Evolutionary conservation across 495 filamentous ascomycete species (phyloP), one percentile per base, ranked within the genome.

Genomic region (Penicillium lividum): DNA sequence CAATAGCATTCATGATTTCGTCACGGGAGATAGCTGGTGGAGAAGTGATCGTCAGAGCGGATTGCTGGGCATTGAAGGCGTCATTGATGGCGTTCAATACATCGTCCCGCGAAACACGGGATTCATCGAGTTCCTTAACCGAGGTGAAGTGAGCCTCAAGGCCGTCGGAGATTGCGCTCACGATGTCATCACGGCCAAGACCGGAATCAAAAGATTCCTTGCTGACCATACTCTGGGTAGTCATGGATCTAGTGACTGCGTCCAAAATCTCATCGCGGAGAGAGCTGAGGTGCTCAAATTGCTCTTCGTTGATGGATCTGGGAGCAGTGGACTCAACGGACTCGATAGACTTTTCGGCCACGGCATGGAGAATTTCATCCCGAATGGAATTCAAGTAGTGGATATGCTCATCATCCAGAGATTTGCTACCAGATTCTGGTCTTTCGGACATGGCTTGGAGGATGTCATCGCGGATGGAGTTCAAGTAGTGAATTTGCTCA

Each of bases 61-160:
- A 74, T n/a, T 79, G 74, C 60, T 77, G 82, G 54, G 66, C 62
- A 28, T 70, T 60, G 30, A 87, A 78, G 1, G 79, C 82, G 59
- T 86, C 83, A 48, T 78, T 83, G 31, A 87, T 71, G 30, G 79
- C 83, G 54, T 81, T 79, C 18, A 83, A 51, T 18, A 87, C 74
- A 58, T 80, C 78, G 4, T 80, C 74, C 16, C 77, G 72, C 0
- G 76, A 74, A 27, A 83, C 70, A 27, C 73, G 70, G 5, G 71
- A 64, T 16, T 72, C 65, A 22, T 76, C 68, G 46, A 69, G 64
- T 13, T 73, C 71, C 59, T 73, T 77, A 7, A 70, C 63, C 1
- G 73, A 63, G 6, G 68, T 64, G 54, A 77, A 74, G 36, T 78
- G 76, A 0, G 77, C 70, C 42, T 76, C 71, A 1, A 80, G 64